phyloP scores from a whole-genome alignment of 495 filamentous ascomycete species.

The Podospora appendiculata region DNA sequence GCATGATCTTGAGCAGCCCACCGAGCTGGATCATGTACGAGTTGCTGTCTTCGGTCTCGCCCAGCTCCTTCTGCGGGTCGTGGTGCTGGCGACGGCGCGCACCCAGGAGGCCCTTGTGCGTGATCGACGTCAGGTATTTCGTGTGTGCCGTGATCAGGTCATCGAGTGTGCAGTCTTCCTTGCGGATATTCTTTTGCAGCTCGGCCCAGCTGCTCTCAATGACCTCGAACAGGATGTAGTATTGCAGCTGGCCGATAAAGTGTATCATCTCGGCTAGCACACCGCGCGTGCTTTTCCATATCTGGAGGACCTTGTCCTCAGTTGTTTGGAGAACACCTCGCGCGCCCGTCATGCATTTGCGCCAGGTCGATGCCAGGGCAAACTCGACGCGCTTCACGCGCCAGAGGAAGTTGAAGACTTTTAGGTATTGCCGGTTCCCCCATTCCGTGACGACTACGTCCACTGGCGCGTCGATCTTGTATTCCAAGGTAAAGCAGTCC shows the following conservation, averaged over 20 bases:
- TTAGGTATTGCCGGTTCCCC: constrained; percentile 92
- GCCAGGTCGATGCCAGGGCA: constrained; percentile 81
- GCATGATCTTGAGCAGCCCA: constrained; percentile 89
- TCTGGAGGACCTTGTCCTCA: constrained; percentile 64
- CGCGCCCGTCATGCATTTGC: constrained; percentile 92
- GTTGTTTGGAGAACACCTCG: constrained; percentile 80
- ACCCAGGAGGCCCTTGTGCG: constrained; percentile 90
- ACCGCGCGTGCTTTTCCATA: constrained; percentile 87
- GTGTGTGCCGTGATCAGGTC: constrained; percentile 90
- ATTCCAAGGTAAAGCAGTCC: constrained; percentile 99
- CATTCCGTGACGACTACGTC: constrained; percentile 96
- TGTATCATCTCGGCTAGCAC: constrained; percentile 96
- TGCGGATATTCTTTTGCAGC: constrained; percentile 69
- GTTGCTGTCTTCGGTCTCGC: constrained; percentile 50
- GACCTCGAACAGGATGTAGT: constrained; percentile 98
- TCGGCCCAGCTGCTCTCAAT: constrained; percentile 92
- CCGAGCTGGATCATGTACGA: constrained; percentile 87
- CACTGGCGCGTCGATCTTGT: constrained; percentile 94
- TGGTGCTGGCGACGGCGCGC: constrained; percentile 45
- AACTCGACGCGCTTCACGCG: constrained; percentile 97
- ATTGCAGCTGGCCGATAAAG: constrained; percentile 93
- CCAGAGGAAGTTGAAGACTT: constrained; percentile 99
- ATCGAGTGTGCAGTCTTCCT: constrained; percentile 82
- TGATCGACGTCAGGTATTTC: constrained; percentile 85
- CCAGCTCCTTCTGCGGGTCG: constrained; percentile 23